Percentiles rank a stretch among this genome's conserved stretches.
These are phyloP conservation scores for Albugo candida DNA, from an alignment of 352 stramenopile species.

Conservation along the genomic window DNA sequence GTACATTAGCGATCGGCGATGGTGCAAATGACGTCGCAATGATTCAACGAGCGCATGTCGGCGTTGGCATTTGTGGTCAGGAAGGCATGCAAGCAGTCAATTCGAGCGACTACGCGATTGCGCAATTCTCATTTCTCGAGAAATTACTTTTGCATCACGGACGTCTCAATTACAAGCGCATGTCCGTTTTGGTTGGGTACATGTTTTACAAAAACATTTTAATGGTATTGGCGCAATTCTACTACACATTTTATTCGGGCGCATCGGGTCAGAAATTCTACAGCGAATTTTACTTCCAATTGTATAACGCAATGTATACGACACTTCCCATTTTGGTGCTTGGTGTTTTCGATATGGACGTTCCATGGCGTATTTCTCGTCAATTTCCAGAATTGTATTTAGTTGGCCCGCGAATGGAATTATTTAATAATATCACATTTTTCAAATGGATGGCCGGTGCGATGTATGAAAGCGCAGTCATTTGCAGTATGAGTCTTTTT, in stretches of 20 bases:
- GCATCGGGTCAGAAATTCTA: conserved; percentile 40
- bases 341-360: conserved; percentile 14
- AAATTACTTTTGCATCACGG: conserved; percentile 90
- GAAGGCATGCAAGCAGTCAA: conserved; percentile 96
- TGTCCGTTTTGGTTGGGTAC: conserved; percentile 87
- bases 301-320: conserved; percentile 26
- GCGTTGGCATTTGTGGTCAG: conserved; percentile 93
- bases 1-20: conserved; percentile 93
- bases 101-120: conserved; percentile 83
- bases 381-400: conserved; percentile 14
- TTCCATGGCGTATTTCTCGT: conserved; percentile 8
- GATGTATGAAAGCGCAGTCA: conserved; percentile 41
- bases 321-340: conserved; percentile 38
- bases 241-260: conserved; percentile 84
- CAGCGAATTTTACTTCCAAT: conserved; percentile 40
- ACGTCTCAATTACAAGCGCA: conserved; percentile 91
- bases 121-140: conserved; percentile 90
- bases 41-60: conserved; percentile 95
- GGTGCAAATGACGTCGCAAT: conserved; percentile 98
- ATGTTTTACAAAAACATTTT: conserved; percentile 99
- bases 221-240: conserved; percentile 83
- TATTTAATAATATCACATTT: conserved; percentile 8
- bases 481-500: conserved; percentile 46
- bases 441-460: conserved; percentile 67
- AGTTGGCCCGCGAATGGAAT: conserved; percentile 8